Base-by-base conservation (phyloP, 768 basidiomycete species). In the Agrocybe chaxingu region DNA sequence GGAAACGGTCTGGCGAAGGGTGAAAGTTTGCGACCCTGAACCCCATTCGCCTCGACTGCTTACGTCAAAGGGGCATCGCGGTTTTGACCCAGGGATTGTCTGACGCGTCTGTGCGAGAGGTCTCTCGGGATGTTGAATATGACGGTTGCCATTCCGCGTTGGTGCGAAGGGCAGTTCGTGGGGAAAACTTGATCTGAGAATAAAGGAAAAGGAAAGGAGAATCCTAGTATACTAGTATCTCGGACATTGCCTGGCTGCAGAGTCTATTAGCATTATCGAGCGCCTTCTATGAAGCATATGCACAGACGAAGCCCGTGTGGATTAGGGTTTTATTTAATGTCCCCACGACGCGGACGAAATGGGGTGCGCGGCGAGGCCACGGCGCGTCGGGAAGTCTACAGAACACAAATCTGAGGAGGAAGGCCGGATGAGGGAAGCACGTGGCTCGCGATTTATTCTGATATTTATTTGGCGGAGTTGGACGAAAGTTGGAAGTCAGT, bases 381-480 rank as follows among this genome's bases (percentile, higher is more conserved):
- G 24, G 24, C 24, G 24, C 24, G 24, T 24, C 24, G 24, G 24
- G 24, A 5, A 24, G 24, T 16, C 16, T 16, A 16, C 16, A 16
- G 16, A 16, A 24, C 24, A 24, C 24, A 24, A 24, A 32, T n/a
- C 12, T 45, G 45, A 24, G 24, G 24, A 24, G 24, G 24, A 24
- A 3, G 24, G 24, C 24, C 24, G 24, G 3, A 24, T 24, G 24
- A 24, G 24, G 24, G 24, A 3, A 5, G 47, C 59, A 60, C 56
- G 55, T 60, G 58, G 58, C 37, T 46, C 51, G 51, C 48, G 51
- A 57, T 48, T 50, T 48, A 51, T 13, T 43, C 19, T 16, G 42
- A 11, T 12, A 42, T 51, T 54, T 46, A 46, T 53, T 53, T 50
- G 54, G 50, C 57, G 57, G 57, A 55, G 57, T 51, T 52, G 24